phyloP scores from a whole-genome alignment of 331 rosid species.

The Erythrophleum ivorense region DNA sequence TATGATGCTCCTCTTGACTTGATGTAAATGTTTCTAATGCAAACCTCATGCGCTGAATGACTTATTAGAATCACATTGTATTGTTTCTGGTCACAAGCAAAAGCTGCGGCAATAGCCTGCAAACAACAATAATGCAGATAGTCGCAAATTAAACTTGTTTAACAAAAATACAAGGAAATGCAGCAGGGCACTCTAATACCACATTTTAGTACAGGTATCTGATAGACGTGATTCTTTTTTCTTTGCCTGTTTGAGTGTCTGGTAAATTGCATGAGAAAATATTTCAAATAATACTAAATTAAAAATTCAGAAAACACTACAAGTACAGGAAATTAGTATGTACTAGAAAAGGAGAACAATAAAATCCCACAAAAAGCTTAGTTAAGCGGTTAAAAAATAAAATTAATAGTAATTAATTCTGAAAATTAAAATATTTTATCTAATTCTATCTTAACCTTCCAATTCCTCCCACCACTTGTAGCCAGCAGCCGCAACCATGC shows the following conservation, averaged over 20 bases:
- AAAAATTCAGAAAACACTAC: not conserved
- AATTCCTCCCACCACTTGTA: not conserved
- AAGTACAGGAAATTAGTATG: not conserved
- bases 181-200: not conserved
- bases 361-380: not conserved
- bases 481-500: not conserved
- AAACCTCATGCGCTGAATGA: conserved; percentile 79
- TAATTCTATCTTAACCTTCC: not conserved
- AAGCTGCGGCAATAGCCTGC: conserved; percentile 84
- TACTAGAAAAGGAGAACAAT: not conserved
- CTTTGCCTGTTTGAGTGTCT: not conserved
- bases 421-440: not conserved
- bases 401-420: not conserved
- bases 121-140: conserved; percentile 33
- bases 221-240: not conserved
- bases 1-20: conserved; percentile 14
- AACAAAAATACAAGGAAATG: not conserved
- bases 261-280: conserved; percentile 22
- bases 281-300: not conserved
- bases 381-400: not conserved
- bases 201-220: not conserved
- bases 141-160: not conserved
- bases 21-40: conserved; percentile 18
- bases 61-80: conserved; percentile 64
- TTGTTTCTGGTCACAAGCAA: conserved; percentile 68